Conservation (phyloP, 352 stramenopile genomes). For the Pythium rhizo-oryzae region DNA sequence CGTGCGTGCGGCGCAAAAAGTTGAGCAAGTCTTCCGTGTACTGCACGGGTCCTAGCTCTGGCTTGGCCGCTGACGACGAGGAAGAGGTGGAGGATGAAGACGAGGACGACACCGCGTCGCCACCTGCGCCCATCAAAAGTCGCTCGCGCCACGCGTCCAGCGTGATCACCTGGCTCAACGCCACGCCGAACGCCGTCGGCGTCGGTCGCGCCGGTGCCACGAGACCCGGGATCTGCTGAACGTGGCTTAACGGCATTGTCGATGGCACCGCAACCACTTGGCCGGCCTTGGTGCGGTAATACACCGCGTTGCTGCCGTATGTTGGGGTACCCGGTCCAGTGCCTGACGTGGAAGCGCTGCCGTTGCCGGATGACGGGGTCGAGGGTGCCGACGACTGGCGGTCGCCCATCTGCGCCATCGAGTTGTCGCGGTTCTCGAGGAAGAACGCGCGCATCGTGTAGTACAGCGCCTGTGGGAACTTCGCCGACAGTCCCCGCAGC, state of each 20-base stretch:
- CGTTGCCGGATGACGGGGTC: constrained; percentile 22
- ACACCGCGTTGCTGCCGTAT: constrained; percentile 37
- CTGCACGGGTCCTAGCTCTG: constrained; percentile 80
- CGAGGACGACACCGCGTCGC: not conserved
- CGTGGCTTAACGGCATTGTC: constrained; percentile 52
- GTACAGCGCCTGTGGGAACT: constrained; percentile 98
- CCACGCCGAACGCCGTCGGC: constrained; percentile 71
- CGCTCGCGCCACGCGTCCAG: constrained; percentile 70
- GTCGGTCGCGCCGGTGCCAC: constrained; percentile 64
- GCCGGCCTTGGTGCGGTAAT: constrained; percentile 83
- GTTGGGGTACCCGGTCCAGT: constrained; percentile 27
- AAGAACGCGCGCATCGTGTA: constrained; percentile 98
- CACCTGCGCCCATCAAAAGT: constrained; percentile 11
- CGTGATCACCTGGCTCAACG: constrained; percentile 59
- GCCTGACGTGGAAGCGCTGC: constrained; percentile 9
- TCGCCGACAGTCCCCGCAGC: constrained; percentile 80
- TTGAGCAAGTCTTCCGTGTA: constrained; percentile 95
- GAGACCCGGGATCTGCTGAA: constrained; percentile 76
- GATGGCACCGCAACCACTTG: constrained; percentile 77
- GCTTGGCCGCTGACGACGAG: constrained; percentile 33
- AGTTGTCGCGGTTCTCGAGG: constrained; percentile 95
- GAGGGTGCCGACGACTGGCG: constrained; percentile 25
- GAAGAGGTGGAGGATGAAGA: not conserved
- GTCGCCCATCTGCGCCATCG: constrained; percentile 41
- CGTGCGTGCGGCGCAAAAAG: constrained; percentile 91